Percentiles rank a stretch among this genome's conserved stretches.
phyloP scores from a whole-genome alignment of 106 monocot species.

The Phalaenopsis aphrodite region DNA sequence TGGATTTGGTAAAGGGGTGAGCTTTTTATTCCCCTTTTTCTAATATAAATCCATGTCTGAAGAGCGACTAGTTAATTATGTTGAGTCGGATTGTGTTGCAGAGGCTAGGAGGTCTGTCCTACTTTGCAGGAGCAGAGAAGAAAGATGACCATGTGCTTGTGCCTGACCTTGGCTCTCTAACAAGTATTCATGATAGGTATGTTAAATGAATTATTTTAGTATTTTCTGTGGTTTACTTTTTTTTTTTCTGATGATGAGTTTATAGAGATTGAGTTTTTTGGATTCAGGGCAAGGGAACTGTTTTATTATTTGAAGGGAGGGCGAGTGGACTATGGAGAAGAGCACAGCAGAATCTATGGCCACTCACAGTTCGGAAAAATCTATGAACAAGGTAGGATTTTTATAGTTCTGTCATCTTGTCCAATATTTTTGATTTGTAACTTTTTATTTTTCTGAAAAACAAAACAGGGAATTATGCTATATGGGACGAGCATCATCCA shows the following conservation, averaged over 20 bases:
- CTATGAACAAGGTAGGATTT: slow-evolving; percentile 9
- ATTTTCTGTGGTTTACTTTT: too few relatives aligned
- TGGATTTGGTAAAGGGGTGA: slow-evolving; percentile 82
- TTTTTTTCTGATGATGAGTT: too few relatives aligned
- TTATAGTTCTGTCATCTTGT: not conserved
- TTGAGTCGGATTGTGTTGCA: slow-evolving; percentile 13
- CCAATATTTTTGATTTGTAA: not conserved
- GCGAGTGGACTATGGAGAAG: slow-evolving; percentile 19
- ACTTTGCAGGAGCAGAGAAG: slow-evolving; percentile 84
- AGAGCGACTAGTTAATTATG: not conserved
- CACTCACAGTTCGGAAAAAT: slow-evolving; percentile 18
- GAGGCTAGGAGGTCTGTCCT: slow-evolving; percentile 77
- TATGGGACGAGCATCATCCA: slow-evolving; percentile 39
- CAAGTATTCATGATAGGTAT: slow-evolving; percentile 82
- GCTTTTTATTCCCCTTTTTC: not conserved
- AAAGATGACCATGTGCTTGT: slow-evolving; percentile 68
- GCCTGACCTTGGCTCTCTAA: slow-evolving; percentile 80
- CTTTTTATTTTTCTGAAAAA: not conserved
- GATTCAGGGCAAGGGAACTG: slow-evolving; percentile 16
- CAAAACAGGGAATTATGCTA: slow-evolving; percentile 32
- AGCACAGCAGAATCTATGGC: slow-evolving; percentile 15
- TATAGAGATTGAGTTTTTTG: not conserved
- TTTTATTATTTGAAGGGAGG: slow-evolving; percentile 27
- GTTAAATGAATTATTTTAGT: not conserved
- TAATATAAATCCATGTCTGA: not conserved